These are phyloP conservation scores for Aspergillus latus DNA, from an alignment of 2,329 filamentous ascomycete species.

Conservation along the genomic window DNA sequence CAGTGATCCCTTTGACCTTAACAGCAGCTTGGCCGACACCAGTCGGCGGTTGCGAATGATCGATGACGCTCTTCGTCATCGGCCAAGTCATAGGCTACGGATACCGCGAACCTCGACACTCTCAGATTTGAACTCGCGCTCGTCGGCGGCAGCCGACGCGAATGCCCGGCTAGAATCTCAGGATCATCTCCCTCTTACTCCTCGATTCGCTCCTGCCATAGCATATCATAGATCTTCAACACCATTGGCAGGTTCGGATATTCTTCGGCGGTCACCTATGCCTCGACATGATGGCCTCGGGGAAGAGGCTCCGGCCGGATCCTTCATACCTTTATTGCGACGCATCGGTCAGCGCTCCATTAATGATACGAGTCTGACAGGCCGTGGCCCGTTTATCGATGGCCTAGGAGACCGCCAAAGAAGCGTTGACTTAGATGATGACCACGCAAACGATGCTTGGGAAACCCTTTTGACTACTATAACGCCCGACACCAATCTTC, in stretches of 20 bases:
- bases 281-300: constrained; percentile 19
- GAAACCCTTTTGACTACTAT: constrained; percentile 78
- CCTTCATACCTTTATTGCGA: constrained; percentile 30
- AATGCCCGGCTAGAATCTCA: constrained; percentile 18
- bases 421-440: constrained; percentile 67
- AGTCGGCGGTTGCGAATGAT: constrained; percentile 33
- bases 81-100: constrained; percentile 35
- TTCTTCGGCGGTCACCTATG: constrained; percentile 24
- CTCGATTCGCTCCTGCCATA: constrained; percentile 47
- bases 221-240: constrained; percentile 30
- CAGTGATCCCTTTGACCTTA: constrained; percentile 33
- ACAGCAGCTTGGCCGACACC: constrained; percentile 21
- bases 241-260: constrained; percentile 22
- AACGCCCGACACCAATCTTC: constrained; percentile 75
- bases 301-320: constrained; percentile 21
- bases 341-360: constrained; percentile 38
- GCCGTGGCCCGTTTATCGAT: constrained; percentile 50
- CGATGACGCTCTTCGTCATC: constrained; percentile 36
- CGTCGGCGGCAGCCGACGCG: constrained; percentile 18
- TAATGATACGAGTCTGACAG: constrained; percentile 23
- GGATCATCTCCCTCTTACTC: constrained; percentile 36
- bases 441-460: constrained; percentile 63
- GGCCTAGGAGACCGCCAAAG: constrained; percentile 82
- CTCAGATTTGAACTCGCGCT: constrained; percentile 27
- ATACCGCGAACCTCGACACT: constrained; percentile 39